Evolutionary conservation across 352 stramenopile genomes (phyloP).

Genomic region (Thalassiosira ordinaria): DNA sequence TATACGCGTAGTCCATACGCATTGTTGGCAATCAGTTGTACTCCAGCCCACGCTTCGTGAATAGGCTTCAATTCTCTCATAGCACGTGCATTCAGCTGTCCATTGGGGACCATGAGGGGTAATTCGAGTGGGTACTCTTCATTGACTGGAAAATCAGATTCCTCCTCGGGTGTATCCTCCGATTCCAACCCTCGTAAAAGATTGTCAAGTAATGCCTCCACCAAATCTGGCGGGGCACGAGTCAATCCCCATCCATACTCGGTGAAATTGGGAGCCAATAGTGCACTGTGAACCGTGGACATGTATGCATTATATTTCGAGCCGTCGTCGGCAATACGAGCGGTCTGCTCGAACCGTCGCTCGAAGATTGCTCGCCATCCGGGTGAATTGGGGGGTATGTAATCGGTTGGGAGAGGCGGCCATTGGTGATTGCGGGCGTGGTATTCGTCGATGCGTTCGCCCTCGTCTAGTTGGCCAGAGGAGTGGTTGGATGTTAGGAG

Average conservation of each 20-base stretch:
- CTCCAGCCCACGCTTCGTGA: slow-evolving; percentile 66
- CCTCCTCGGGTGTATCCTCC: slow-evolving; percentile 9
- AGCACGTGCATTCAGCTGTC: slow-evolving; percentile 23
- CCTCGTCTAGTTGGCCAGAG: slow-evolving; percentile 36
- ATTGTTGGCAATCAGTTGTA: slow-evolving; percentile 56
- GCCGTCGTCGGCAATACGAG: slow-evolving; percentile 46
- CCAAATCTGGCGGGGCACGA: slow-evolving; percentile 55
- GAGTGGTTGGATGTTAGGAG: not conserved
- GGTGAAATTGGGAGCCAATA: slow-evolving; percentile 63
- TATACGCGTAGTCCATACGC: slow-evolving; percentile 81
- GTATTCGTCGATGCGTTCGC: slow-evolving; percentile 60
- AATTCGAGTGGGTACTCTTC: slow-evolving; percentile 18
- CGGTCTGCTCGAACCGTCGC: slow-evolving; percentile 60
- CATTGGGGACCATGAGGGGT: slow-evolving; percentile 28
- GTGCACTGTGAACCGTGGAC: slow-evolving; percentile 8
- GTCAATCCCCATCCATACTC: slow-evolving; percentile 62
- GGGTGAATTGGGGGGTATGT: slow-evolving; percentile 36
- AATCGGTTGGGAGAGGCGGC: slow-evolving; percentile 45
- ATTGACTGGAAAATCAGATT: not conserved
- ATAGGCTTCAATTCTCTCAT: slow-evolving; percentile 65
- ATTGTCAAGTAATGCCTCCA: slow-evolving; percentile 52
- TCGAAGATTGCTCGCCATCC: slow-evolving; percentile 58
- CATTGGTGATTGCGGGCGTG: slow-evolving; percentile 57
- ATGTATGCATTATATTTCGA: slow-evolving; percentile 63
- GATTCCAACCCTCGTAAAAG: slow-evolving; percentile 36